A percentile compares a stretch with the other conserved stretches of the same genome.
Conservation (phyloP, 1,284 basidiomycete genomes). For the Boletus putidus region DNA sequence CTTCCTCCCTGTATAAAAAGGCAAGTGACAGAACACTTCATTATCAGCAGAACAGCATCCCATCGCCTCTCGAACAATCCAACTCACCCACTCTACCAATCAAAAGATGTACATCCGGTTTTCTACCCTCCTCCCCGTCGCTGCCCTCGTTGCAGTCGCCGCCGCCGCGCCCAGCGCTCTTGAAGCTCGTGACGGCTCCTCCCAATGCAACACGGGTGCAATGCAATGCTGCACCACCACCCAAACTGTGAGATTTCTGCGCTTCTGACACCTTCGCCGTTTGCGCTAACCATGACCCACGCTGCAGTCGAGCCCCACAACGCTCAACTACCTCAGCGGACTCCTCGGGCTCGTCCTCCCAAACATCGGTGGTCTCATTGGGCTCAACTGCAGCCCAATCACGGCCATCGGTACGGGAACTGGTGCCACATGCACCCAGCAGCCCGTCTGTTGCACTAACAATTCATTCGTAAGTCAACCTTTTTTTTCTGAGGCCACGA, state of each 20-base stretch:
- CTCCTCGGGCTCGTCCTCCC: background rate
- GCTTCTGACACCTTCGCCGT: rapidly evolving
- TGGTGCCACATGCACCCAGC: background rate
- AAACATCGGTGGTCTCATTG: background rate
- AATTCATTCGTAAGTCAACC: conserved; percentile 13
- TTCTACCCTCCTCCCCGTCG: conserved; percentile 10
- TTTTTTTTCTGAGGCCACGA: no score
- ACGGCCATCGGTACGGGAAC: background rate
- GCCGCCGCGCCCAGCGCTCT: conserved; percentile 6
- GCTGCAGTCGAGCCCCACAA: background rate
- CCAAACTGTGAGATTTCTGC: background rate
- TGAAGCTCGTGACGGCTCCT: background rate
- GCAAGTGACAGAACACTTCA: background rate
- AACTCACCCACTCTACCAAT: background rate
- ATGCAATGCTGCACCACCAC: conserved; percentile 11
- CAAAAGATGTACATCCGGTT: conserved; percentile 7
- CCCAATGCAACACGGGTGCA: conserved; percentile 10
- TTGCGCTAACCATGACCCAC: background rate
- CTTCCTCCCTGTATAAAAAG: conserved; percentile 11
- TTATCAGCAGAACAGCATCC: background rate
- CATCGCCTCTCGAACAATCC: background rate
- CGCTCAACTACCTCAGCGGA: background rate
- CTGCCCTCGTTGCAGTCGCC: conserved; percentile 6
- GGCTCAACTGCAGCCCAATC: conserved; percentile 7
- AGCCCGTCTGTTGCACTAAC: conserved; percentile 21